phyloP scores from a whole-genome alignment of 2,329 filamentous ascomycete species.

The Aspergillus chevalieri region DNA sequence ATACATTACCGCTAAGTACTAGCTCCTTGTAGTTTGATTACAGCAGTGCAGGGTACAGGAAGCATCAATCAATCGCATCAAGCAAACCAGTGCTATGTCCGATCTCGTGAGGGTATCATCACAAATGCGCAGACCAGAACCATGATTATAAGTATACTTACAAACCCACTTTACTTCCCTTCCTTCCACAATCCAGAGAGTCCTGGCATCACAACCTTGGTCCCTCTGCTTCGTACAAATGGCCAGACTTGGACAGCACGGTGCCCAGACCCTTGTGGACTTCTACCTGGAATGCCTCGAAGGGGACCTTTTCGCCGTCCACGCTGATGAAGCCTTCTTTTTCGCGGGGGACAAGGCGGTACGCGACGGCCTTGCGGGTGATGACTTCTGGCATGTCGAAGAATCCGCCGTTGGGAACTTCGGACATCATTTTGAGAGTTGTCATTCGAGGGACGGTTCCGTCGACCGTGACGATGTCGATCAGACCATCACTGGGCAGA shows the following conservation, averaged over 20 bases:
- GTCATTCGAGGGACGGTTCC: conserved; percentile 65
- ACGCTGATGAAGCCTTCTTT: conserved; percentile 82
- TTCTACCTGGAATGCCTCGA: conserved; percentile 86
- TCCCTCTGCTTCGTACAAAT: conserved; percentile 60
- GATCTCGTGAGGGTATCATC: conserved; percentile 29
- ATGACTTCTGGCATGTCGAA: conserved; percentile 73
- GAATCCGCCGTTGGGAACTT: conserved; percentile 66
- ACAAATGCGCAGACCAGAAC: conserved; percentile 15
- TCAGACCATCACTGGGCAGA: conserved; percentile 72
- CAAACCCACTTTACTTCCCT: too few relatives aligned
- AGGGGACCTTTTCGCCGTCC: conserved; percentile 82
- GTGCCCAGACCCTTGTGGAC: conserved; percentile 76
- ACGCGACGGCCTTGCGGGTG: conserved; percentile 82
- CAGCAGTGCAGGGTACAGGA: background rate
- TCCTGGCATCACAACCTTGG: conserved; percentile 11
- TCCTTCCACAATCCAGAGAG: too few relatives aligned
- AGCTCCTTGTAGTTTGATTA: too few relatives aligned
- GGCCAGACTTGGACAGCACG: conserved; percentile 69
- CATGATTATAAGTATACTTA: conserved; percentile 5
- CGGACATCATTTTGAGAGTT: conserved; percentile 63
- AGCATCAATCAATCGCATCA: conserved; percentile 1
- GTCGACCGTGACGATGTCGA: conserved; percentile 77
- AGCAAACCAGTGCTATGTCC: conserved; percentile 11
- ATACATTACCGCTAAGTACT: too few relatives aligned
- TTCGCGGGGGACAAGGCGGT: conserved; percentile 71